Percentiles rank a stretch among this genome's conserved stretches.
phyloP scores from a whole-genome alignment of 352 stramenopile genomes.

The Pythium insidiosum region DNA sequence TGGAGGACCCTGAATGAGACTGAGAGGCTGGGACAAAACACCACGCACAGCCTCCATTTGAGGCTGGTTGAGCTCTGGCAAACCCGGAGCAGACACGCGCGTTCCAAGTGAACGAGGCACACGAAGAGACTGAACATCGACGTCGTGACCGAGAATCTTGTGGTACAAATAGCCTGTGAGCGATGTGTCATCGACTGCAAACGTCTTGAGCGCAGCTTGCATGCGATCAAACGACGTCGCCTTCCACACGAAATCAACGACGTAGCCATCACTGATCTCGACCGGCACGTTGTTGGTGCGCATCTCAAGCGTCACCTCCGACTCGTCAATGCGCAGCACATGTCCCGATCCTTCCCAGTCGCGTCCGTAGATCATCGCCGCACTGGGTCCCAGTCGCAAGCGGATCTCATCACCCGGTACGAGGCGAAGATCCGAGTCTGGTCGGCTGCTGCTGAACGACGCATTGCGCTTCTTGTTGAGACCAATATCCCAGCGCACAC shows the following conservation, averaged over 20 bases:
- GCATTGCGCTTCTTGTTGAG: conserved; percentile 96
- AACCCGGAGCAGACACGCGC: conserved; percentile 87
- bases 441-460: conserved; percentile 91
- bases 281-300: conserved; percentile 72
- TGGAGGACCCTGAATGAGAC: conserved; percentile 97
- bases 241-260: conserved; percentile 99
- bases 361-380: conserved; percentile 71
- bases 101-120: conserved; percentile 55
- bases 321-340: conserved; percentile 84
- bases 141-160: conserved; percentile 96
- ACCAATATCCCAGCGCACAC: conserved; percentile 93
- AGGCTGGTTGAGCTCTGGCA: conserved; percentile 96
- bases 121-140: conserved; percentile 91
- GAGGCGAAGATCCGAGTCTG: conserved; percentile 86
- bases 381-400: conserved; percentile 83
- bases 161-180: conserved; percentile 99
- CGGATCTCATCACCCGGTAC: conserved; percentile 97
- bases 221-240: conserved; percentile 98
- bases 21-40: conserved; percentile 96
- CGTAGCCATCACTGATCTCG: conserved; percentile 94
- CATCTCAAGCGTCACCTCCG: conserved; percentile 83
- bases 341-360: conserved; percentile 95
- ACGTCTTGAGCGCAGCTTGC: conserved; percentile 98
- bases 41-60: conserved; percentile 94
- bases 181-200: conserved; percentile 97